These are phyloP conservation scores for Actinomucor elegans DNA, from an alignment of 371 early-diverging fungal genomes.

Conservation along the genomic window DNA sequence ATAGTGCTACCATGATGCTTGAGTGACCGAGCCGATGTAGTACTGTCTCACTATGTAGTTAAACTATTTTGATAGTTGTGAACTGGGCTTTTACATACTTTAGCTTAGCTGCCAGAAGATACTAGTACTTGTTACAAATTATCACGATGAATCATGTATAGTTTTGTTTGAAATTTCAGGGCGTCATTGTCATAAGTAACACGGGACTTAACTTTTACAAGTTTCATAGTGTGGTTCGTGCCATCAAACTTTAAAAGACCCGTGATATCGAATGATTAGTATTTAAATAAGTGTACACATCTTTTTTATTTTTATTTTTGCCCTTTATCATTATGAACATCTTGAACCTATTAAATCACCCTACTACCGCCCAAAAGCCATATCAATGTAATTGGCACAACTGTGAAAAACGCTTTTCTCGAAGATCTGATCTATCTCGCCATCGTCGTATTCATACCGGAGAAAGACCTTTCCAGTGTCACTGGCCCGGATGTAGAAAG, in stretches of 20 bases:
- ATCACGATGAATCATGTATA: too few species aligned
- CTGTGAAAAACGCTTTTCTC: slow-evolving; percentile 73
- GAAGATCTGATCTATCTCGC: slow-evolving; percentile 74
- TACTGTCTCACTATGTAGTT: too few species aligned
- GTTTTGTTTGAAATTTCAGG: slow-evolving; percentile 4
- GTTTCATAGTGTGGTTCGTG: slow-evolving; percentile 10
- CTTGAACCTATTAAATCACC: slow-evolving; percentile 20
- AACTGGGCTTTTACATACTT: too few species aligned
- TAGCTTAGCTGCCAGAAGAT: too few species aligned
- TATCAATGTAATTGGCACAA: slow-evolving; percentile 62
- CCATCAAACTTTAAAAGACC: slow-evolving; percentile 1
- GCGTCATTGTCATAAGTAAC: slow-evolving; percentile 1
- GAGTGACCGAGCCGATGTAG: too few species aligned
- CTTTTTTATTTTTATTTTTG: not conserved
- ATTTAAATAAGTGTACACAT: not conserved
- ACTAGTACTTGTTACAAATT: too few species aligned
- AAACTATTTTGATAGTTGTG: too few species aligned
- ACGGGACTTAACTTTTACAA: not conserved
- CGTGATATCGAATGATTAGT: not conserved
- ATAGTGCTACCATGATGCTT: too few species aligned
- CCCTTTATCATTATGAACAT: slow-evolving; percentile 18
- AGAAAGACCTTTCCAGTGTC: slow-evolving; percentile 70
- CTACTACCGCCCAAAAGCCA: slow-evolving; percentile 24
- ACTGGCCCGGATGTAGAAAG: slow-evolving; percentile 66
- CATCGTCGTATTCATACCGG: slow-evolving; percentile 79